Conservation (phyloP, 2,329 filamentous ascomycete species). For the Colletotrichum gigasporum region DNA sequence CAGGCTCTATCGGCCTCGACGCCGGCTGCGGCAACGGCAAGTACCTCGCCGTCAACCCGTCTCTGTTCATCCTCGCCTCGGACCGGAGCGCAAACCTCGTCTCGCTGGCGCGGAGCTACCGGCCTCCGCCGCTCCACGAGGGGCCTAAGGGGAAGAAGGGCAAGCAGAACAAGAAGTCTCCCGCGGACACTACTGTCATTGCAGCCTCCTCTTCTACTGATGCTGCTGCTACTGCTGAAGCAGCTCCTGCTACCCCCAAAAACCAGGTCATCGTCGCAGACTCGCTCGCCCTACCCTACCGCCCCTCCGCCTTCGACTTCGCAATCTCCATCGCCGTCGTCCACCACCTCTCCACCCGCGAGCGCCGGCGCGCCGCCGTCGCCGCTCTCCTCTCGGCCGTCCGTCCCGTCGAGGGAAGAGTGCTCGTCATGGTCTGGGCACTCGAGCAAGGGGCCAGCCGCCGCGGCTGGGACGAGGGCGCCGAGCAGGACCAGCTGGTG, state of each 20-base stretch:
- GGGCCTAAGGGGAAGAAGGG: slow-evolving; percentile 19
- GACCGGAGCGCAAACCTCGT: slow-evolving; percentile 76
- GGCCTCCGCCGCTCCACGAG: slow-evolving; percentile 23
- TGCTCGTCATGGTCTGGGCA: slow-evolving; percentile 93
- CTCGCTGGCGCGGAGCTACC: slow-evolving; percentile 52
- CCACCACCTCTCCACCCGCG: slow-evolving; percentile 87
- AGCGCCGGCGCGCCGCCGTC: slow-evolving; percentile 78
- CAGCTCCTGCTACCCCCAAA: neutral
- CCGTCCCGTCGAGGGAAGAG: slow-evolving; percentile 67
- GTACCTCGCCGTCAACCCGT: slow-evolving; percentile 82
- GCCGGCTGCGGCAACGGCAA: slow-evolving; percentile 98
- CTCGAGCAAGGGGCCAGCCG: slow-evolving; percentile 89
- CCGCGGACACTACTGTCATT: neutral
- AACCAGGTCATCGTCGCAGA: slow-evolving; percentile 79
- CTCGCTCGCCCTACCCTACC: slow-evolving; percentile 84
- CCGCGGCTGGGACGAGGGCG: slow-evolving; percentile 85
- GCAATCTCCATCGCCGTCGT: slow-evolving; percentile 94
- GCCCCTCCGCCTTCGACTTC: slow-evolving; percentile 71
- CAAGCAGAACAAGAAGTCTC: slow-evolving; percentile 16
- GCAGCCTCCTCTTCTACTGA: neutral
- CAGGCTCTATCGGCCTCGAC: slow-evolving; percentile 85
- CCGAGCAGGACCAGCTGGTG: slow-evolving; percentile 91
- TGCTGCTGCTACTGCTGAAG: neutral
- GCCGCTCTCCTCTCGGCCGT: slow-evolving; percentile 75
- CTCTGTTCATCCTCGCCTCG: slow-evolving; percentile 83